Conservation (phyloP, 2,329 filamentous ascomycete genomes). For the Penicillium corylophilum region DNA sequence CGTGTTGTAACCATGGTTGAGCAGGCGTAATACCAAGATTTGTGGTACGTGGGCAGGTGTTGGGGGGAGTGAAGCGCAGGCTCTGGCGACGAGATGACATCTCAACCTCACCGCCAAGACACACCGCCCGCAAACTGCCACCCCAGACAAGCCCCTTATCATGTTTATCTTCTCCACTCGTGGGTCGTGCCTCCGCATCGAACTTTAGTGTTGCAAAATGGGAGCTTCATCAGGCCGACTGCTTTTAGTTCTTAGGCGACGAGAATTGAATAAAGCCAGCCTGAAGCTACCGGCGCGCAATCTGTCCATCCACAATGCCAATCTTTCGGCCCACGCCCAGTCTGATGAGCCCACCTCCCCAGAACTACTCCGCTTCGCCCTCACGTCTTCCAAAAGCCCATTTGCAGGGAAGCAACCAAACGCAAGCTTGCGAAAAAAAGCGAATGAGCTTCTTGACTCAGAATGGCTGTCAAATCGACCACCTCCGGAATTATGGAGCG, state of each 20-base stretch:
- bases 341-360: conserved; percentile 22
- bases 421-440: conserved; percentile 10
- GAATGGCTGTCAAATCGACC: conserved; percentile 22
- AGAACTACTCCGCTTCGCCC: conserved; percentile 33
- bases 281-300: not conserved
- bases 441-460: conserved; percentile 21
- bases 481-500: conserved; percentile 23
- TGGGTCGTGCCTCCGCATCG: conserved; percentile 15
- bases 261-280: not conserved
- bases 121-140: conserved; percentile 19
- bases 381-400: conserved; percentile 24
- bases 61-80: conserved; percentile 6
- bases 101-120: conserved; percentile 10
- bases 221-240: not conserved
- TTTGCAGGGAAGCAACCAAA: not conserved
- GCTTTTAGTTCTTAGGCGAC: not conserved
- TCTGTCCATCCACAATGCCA: not conserved
- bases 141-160: conserved; percentile 21
- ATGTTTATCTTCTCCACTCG: conserved; percentile 26
- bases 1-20: conserved; percentile 19
- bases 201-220: conserved; percentile 10
- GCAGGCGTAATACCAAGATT: not conserved
- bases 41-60: not conserved
- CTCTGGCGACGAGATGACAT: conserved; percentile 17
- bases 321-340: not conserved